Evolutionary conservation across 2,329 filamentous ascomycete genomes (phyloP).

Genomic region (Phaeoacremonium minimum): DNA sequence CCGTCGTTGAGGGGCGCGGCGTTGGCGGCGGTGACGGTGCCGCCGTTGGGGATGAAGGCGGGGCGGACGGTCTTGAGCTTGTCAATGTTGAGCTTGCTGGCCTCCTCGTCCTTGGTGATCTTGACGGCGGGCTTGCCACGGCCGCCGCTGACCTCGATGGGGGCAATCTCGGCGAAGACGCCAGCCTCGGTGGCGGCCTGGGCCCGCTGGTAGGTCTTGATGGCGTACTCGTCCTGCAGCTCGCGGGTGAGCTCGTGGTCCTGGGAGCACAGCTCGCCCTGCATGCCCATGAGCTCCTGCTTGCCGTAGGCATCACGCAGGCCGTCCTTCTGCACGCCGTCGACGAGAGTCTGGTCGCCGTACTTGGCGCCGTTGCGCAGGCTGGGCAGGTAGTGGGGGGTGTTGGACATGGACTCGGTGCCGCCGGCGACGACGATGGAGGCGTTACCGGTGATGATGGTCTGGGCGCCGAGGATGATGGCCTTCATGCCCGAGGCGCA

Average conservation of each 20-base stretch:
- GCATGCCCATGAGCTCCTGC: conserved; percentile 94
- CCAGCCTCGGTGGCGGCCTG: conserved; percentile 80
- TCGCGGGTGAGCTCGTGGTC: conserved; percentile 80
- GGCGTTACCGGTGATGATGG: conserved; percentile 94
- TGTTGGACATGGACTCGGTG: conserved; percentile 97
- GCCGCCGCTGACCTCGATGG: conserved; percentile 81
- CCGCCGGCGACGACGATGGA: conserved; percentile 91
- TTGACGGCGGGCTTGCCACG: conserved; percentile 83
- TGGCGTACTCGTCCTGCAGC: conserved; percentile 92
- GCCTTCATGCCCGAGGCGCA: conserved; percentile 95
- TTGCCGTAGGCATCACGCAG: conserved; percentile 87
- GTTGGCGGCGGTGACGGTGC: conserved; percentile 93
- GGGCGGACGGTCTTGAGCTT: conserved; percentile 84
- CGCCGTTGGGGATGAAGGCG: conserved; percentile 72
- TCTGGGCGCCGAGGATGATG: conserved; percentile 90
- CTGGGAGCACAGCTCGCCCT: conserved; percentile 84
- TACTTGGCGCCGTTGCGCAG: conserved; percentile 89
- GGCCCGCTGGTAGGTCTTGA: conserved; percentile 90
- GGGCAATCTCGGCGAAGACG: conserved; percentile 83
- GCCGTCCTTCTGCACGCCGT: conserved; percentile 91
- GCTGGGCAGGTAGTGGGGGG: conserved; percentile 89
- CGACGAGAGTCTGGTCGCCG: conserved; percentile 82
- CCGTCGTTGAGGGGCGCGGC: conserved; percentile 95
- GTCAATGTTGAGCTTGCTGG: conserved; percentile 85
- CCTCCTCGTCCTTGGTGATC: conserved; percentile 87